These are phyloP conservation scores for Patellifolia procumbens DNA, from an alignment of 179 eudicot species.

Conservation along the genomic window DNA sequence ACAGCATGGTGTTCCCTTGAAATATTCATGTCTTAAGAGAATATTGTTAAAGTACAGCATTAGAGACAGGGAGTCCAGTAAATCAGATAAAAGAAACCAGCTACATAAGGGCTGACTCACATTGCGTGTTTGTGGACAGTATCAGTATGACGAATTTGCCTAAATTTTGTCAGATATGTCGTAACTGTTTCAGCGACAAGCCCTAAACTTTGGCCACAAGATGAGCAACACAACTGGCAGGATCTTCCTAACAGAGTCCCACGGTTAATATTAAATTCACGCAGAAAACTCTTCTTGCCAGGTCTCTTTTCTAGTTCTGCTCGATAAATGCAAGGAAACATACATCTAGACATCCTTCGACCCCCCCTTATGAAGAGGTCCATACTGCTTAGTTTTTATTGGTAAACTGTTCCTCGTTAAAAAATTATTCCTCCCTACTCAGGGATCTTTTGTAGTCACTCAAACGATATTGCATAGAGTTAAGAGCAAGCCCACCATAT, in stretches of 20 bases:
- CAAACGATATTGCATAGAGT: background rate
- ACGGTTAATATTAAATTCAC: background rate
- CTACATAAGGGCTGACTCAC: too few relatives aligned
- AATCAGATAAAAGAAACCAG: too few relatives aligned
- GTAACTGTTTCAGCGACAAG: background rate
- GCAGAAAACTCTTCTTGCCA: too few relatives aligned
- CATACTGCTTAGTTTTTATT: too few relatives aligned
- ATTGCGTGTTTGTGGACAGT: background rate
- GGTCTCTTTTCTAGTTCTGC: background rate
- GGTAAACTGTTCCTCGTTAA: too few relatives aligned
- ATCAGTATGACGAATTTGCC: background rate
- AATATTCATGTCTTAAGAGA: too few relatives aligned
- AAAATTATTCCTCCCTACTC: background rate
- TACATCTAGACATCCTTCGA: background rate
- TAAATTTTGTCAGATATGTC: background rate
- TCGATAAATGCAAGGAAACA: background rate
- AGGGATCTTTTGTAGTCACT: background rate
- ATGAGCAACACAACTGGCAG: background rate
- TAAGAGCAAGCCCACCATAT: background rate
- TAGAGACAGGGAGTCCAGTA: too few relatives aligned
- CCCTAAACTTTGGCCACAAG: constrained; percentile 1
- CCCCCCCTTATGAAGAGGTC: background rate
- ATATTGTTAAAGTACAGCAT: too few relatives aligned
- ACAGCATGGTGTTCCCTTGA: too few relatives aligned
- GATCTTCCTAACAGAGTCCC: background rate